Conservation (phyloP, 129 eudicot genomes). For the Kitagawia praeruptora region DNA sequence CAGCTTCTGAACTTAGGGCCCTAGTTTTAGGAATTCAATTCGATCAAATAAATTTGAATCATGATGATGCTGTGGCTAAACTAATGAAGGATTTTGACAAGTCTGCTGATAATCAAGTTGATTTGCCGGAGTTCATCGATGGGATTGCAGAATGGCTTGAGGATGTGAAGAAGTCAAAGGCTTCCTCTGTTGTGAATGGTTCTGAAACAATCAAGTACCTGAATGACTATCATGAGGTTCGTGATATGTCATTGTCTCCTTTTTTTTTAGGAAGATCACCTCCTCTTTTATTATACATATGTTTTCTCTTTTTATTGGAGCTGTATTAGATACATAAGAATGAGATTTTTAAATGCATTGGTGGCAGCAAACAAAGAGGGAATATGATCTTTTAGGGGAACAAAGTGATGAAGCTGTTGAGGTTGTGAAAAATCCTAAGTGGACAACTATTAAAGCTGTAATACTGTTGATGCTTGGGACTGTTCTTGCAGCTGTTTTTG, state of each 20-base stretch:
- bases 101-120: slow-evolving; percentile 30
- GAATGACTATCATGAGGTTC: slow-evolving; percentile 52
- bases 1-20: slow-evolving; percentile 56
- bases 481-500: slow-evolving; percentile 71
- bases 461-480: slow-evolving; percentile 56
- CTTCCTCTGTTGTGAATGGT: slow-evolving; percentile 24
- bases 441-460: slow-evolving; percentile 57
- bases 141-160: slow-evolving; percentile 60
- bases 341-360: slow-evolving; percentile 6
- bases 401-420: slow-evolving; percentile 57
- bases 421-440: slow-evolving; percentile 46
- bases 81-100: slow-evolving; percentile 75
- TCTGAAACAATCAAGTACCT: slow-evolving; percentile 50
- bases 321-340: not conserved
- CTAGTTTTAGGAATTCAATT: slow-evolving; percentile 61
- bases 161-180: slow-evolving; percentile 37
- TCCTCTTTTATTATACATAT: not conserved
- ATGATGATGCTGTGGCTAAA: slow-evolving; percentile 52
- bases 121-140: slow-evolving; percentile 25
- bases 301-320: not conserved
- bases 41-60: slow-evolving; percentile 49
- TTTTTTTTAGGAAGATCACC: not conserved
- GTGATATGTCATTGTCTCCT: not conserved
- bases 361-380: slow-evolving; percentile 56
- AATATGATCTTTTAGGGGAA: slow-evolving; percentile 49